Percentiles rank a stretch among this genome's conserved stretches.
These are phyloP conservation scores for Aphanomyces invadans DNA, from an alignment of 352 stramenopile species.

Conservation along the genomic window DNA sequence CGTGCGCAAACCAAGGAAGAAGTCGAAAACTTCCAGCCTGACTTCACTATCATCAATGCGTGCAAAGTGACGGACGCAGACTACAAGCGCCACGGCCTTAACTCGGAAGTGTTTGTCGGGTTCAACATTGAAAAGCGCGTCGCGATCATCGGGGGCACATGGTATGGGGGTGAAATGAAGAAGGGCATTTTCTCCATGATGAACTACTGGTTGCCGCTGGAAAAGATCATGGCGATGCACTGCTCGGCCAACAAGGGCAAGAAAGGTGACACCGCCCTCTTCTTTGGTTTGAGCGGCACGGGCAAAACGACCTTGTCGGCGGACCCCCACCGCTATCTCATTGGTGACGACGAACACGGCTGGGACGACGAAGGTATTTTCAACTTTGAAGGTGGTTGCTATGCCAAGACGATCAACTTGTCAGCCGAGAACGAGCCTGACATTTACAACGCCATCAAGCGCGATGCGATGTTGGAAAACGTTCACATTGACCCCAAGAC, in stretches of 20 bases:
- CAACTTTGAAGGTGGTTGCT: constrained; percentile 99
- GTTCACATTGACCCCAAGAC: constrained; percentile 72
- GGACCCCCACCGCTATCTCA: constrained; percentile 78
- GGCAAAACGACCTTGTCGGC: constrained; percentile 90
- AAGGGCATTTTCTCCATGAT: constrained; percentile 98
- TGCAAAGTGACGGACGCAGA: constrained; percentile 92
- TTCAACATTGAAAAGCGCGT: constrained; percentile 96
- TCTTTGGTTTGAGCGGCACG: constrained; percentile 92
- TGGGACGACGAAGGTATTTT: constrained; percentile 98
- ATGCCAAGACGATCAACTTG: constrained; percentile 99
- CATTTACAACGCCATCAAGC: constrained; percentile 96
- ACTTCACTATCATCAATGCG: constrained; percentile 98
- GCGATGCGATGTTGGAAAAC: constrained; percentile 97
- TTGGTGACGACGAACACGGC: constrained; percentile 90
- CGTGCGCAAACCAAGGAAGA: constrained; percentile 72
- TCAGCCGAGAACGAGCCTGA: constrained; percentile 94
- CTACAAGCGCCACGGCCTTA: constrained; percentile 90
- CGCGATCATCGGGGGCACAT: constrained; percentile 93
- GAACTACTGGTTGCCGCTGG: constrained; percentile 96
- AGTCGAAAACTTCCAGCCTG: constrained; percentile 90
- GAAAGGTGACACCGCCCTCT: constrained; percentile 93
- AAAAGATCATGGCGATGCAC: constrained; percentile 97
- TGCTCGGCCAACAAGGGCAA: constrained; percentile 97
- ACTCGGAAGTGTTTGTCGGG: constrained; percentile 94
- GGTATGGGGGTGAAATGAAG: constrained; percentile 98